These are phyloP conservation scores for Kluyveromyces siamensis DNA, from an alignment of 805 yeast genomes.

Conservation along the genomic window DNA sequence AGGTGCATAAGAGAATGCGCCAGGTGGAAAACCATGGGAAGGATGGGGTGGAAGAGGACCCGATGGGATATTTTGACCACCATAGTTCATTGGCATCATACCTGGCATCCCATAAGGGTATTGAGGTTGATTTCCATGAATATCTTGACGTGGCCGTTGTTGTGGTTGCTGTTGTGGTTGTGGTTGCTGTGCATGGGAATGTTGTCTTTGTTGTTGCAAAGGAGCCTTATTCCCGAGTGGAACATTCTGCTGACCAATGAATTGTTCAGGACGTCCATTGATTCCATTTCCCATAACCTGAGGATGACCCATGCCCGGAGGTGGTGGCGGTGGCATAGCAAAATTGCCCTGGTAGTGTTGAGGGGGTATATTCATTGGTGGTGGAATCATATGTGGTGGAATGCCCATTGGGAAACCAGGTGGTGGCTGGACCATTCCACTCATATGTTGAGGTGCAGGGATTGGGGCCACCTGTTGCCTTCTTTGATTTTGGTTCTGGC, in stretches of 20 bases:
- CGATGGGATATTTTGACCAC: not conserved
- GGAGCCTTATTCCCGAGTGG: not conserved
- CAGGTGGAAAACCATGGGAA: slow-evolving; percentile 1
- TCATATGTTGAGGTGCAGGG: slow-evolving; percentile 3
- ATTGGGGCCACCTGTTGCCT: not conserved
- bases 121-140: not conserved
- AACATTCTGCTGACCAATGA: not conserved
- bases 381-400: slow-evolving; percentile 16
- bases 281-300: not conserved
- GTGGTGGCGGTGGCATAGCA: slow-evolving; percentile 23
- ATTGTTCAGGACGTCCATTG: not conserved
- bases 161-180: not conserved
- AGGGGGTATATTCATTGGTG: slow-evolving; percentile 9
- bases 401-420: slow-evolving; percentile 15
- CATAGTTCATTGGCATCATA: not conserved
- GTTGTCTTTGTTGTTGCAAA: not conserved
- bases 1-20: slow-evolving; percentile 1
- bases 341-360: slow-evolving; percentile 10
- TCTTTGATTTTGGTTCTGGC: not conserved
- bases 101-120: slow-evolving; percentile 1
- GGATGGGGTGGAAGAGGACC: not conserved
- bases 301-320: slow-evolving; percentile 14
- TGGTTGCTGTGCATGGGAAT: not conserved
- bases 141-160: not conserved
- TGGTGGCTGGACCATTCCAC: slow-evolving; percentile 3